Base-by-base conservation (phyloP, 192 early-diverging fungal genomes). In the Rhizophagus clarus region DNA sequence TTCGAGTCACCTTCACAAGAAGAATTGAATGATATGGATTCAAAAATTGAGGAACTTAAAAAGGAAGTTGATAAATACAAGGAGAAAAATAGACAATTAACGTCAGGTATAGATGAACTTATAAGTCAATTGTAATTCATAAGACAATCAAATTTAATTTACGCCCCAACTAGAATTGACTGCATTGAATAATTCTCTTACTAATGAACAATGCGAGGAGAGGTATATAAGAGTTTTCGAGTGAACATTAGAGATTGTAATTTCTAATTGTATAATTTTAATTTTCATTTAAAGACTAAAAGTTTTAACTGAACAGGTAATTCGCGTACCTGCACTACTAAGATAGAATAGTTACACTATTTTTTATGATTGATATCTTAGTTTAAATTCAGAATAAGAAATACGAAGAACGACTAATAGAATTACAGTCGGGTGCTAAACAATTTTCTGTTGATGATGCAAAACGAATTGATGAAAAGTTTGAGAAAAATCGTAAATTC, bases 21-120 rank as follows among this genome's bases (percentile, higher is more conserved):
- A n/a, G 84, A 88, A 66, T 63, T 88, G 76, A 80, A 83, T 10
- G 85, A 90, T 40, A 86, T 95, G 83, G 89, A 88, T 31, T 64
- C 80, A 5, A 75, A 89, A 78, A 88, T 93, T 31, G 82, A 85
- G 3, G 34, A 71, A 2, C 80, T 95, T 14, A 90, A 94, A 79
- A 82, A 72, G 26, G 81, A 83, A 40, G 87, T 90, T 14, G 76
- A 69, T 31, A 89, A 92, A 17, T 72, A 87, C 61, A 89, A 87
- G 74, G 87, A 91, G 40, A 80, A 79, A 40, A 86, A 84, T n/a
- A 89, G 87, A 72, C 86, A 90, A 49, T 72, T 88, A 6, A 49
- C 79, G 3, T 80, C 84, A 69, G 80, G 87, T 86, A 80, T 62
- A 10, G 31, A 45, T n/a, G 32, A 42, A 61, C 71, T 67, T 31